A percentile compares a stretch with the other conserved stretches of the same genome.
Conservation (phyloP, 345 rosid species). For the Populus tremula region DNA sequence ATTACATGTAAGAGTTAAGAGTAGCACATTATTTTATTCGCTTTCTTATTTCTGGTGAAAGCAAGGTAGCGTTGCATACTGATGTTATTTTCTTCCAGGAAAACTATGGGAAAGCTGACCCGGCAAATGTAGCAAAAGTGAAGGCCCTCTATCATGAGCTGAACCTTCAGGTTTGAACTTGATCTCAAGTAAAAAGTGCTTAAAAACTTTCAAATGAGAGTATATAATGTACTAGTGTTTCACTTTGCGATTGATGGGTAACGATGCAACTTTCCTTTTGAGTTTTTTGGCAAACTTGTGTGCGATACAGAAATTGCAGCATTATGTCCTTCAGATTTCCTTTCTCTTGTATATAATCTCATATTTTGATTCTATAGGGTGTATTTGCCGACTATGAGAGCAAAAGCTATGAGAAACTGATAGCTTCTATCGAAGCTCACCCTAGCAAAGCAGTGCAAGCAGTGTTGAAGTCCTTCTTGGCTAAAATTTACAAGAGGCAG, state of each 20-base stretch:
- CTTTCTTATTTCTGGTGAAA: neutral
- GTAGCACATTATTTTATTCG: neutral
- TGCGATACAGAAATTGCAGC: neutral
- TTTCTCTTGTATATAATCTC: neutral
- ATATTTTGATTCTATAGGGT: conserved; percentile 32
- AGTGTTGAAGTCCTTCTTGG: conserved; percentile 80
- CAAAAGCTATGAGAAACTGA: conserved; percentile 65
- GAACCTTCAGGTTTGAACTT: conserved; percentile 59
- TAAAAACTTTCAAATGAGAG: neutral
- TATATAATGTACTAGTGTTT: neutral
- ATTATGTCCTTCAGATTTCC: neutral
- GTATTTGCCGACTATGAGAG: conserved; percentile 70
- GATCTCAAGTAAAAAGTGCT: neutral
- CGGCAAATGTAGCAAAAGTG: conserved; percentile 56
- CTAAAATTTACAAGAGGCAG: conserved; percentile 85
- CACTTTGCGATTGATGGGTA: neutral
- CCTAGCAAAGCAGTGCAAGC: conserved; percentile 69
- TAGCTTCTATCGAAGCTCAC: conserved; percentile 59
- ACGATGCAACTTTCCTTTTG: neutral
- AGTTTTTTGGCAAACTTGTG: neutral
- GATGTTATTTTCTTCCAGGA: conserved; percentile 41
- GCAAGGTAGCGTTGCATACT: neutral
- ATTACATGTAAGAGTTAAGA: conserved; percentile 14
- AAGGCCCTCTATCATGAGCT: conserved; percentile 68
- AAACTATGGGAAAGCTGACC: conserved; percentile 70